Evolutionary conservation across 768 basidiomycete genomes (phyloP), one percentile per base, ranked within the genome.

Genomic region (Clitopilus passeckerianus): DNA sequence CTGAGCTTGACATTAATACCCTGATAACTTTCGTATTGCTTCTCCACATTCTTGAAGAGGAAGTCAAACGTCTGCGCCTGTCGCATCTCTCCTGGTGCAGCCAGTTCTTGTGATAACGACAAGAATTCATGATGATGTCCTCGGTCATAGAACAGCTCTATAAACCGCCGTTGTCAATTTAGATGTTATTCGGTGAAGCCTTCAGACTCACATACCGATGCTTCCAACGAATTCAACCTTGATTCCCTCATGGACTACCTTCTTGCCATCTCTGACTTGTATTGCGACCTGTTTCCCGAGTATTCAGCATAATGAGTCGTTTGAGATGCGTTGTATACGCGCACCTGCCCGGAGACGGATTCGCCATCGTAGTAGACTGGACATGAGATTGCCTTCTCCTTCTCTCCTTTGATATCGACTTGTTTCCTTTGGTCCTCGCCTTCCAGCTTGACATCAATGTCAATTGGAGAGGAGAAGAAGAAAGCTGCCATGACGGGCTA

Each of bases 121-220:
- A 98, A 78, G 73, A 98, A 98, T 71, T 98, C 97, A 72, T 98
- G 95, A 70, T 98, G 96, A 71, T 98, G 96, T 1, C 96, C 95
- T 20, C 95, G 81, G 78, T 98, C 96, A 69, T 98, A 98, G 79
- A 98, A 98, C 22, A 98, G 80, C 67, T 92, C 90, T 89, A 56
- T 24, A 41, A 24, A n/a, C 14, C 33, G 44, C 57, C 58, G 60
- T 23, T 22, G 53, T 53, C 18, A 34, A 37, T 37, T 34, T 5
- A 8, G 52, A 35, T 52, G 50, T 57, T 50, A 60, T 10, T 43
- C 8, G 22, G 30, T 46, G 10, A 53, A 30, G 9, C 27, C 24
- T 18, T 34, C 16, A 24, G 56, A 44, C 33, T 6, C 20, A 10
- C 88, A 43, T 63, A 90, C 96, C 96, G 68, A 98, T 98, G 67